Evolutionary conservation across 805 yeast genomes (phyloP), one percentile per base, ranked within the genome.

Genomic region (Myxozyma nipponensis): DNA sequence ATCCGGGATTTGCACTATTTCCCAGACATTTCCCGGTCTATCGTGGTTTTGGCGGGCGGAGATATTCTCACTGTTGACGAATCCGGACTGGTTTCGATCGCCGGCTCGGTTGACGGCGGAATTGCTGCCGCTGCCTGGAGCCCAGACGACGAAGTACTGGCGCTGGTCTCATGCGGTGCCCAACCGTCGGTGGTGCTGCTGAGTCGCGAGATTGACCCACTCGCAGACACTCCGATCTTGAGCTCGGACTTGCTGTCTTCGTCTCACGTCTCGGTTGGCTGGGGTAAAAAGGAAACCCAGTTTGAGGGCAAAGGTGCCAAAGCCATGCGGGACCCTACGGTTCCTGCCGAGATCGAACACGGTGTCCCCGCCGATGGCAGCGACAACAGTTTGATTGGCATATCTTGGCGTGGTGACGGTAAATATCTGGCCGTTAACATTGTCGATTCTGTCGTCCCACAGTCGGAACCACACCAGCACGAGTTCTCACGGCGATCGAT

Each of bases 261-360:
- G 1, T 83, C 82, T 58, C 96, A 93, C 64, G 96, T 93, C 34
- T 83, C 91, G 24, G 96, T 93, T 39, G 99, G 99, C 23, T 93
- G 99, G 99, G 99, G 99, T 63, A 86, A 84, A 55, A 83, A 84
- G 59, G 98, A 91, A 66, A 93, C 99, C 0, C 99, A 93, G 69
- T 93, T 93, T 68, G 82, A 84, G 68, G 99, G 99, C 45, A 83
- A 78, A 63, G 98, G 98, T 56, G 93, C 86, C 26, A 83, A 83
- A 62, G 63, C 78, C 53, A 5, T 73, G 35, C 73, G 82, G 62
- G 98, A 93, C 67, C 98, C 98, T 25, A 93, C 98, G 0, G 83
- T 91, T 68, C 83, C 83, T 0, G 77, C 79, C 34, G 77, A 76
- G 56, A 77, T 81, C 2, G 95, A 91, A 62, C 68, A 72, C 32